Evolutionary conservation across 1,139 yeast species (phyloP).

Genomic region (Blastobotrys capitulatus): DNA sequence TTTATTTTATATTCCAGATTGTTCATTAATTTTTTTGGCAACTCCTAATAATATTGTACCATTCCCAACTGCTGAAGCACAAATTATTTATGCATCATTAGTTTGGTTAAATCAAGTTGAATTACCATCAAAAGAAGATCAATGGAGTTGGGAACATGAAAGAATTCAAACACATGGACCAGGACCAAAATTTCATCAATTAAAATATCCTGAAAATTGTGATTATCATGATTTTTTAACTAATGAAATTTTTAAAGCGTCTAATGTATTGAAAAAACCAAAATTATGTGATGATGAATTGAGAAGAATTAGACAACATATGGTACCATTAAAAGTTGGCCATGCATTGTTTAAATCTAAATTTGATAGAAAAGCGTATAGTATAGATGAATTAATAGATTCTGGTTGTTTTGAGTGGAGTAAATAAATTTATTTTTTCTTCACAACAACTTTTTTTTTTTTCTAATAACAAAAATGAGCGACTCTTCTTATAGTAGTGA

Average conservation of each 20-base stretch:
- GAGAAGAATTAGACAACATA: conserved; percentile 2
- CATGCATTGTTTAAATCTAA: conserved; percentile 5
- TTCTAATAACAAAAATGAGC: neutral
- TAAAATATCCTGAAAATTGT: conserved; percentile 46
- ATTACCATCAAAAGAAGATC: conserved; percentile 42
- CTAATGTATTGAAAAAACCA: neutral
- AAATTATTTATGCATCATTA: conserved; percentile 51
- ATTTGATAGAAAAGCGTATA: conserved; percentile 6
- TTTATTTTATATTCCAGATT: conserved; percentile 46
- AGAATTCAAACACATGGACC: conserved; percentile 37
- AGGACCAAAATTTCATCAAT: conserved; percentile 41
- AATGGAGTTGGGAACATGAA: conserved; percentile 39
- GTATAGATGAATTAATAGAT: conserved; percentile 8
- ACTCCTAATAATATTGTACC: conserved; percentile 52
- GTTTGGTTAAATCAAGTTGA: conserved; percentile 45
- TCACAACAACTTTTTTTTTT: neutral
- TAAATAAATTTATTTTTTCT: neutral
- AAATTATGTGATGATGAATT: neutral
- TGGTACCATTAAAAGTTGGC: conserved; percentile 7
- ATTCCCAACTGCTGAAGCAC: conserved; percentile 54
- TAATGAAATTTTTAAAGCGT: conserved; percentile 13
- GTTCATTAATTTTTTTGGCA: conserved; percentile 51
- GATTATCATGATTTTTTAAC: conserved; percentile 40
- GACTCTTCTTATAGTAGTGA: neutral
- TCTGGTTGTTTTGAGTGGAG: conserved; percentile 9